Conservation (phyloP, 345 rosid species). For the Eucalyptus tenuipes region DNA sequence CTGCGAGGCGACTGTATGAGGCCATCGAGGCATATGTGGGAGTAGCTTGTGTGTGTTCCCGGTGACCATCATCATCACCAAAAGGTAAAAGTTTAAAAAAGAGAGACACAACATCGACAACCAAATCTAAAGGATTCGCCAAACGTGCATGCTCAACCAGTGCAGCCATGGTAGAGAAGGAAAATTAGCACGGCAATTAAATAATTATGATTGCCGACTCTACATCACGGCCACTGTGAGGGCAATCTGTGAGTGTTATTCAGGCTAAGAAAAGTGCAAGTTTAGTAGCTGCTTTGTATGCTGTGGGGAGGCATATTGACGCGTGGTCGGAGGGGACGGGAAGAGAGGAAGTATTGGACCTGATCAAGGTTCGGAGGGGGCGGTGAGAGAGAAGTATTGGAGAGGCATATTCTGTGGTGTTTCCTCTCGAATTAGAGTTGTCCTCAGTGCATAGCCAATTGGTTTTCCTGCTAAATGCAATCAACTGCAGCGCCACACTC, state of each 20-base stretch:
- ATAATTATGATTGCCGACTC: neutral
- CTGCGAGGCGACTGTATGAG: neutral
- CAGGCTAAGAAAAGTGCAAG: neutral
- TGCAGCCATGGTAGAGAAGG: neutral
- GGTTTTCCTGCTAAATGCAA: neutral
- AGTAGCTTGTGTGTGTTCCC: neutral
- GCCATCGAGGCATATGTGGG: neutral
- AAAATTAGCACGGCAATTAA: fast-evolving
- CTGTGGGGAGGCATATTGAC: neutral
- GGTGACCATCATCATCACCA: neutral
- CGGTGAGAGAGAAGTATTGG: neutral
- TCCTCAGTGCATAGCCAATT: neutral
- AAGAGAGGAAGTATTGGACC: neutral
- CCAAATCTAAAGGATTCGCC: neutral
- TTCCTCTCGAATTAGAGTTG: neutral
- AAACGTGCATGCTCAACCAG: neutral
- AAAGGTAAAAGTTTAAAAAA: neutral
- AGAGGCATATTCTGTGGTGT: neutral
- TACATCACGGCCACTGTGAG: neutral
- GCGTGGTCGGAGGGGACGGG: neutral
- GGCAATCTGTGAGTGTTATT: neutral
- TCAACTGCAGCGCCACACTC: neutral
- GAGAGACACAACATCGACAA: neutral
- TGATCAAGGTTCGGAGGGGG: neutral
- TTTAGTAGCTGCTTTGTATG: neutral